Percentiles rank a stretch among this genome's conserved stretches.
phyloP scores from a whole-genome alignment of 176 grass and related monocot genomes.

The Triticum monococcum region DNA sequence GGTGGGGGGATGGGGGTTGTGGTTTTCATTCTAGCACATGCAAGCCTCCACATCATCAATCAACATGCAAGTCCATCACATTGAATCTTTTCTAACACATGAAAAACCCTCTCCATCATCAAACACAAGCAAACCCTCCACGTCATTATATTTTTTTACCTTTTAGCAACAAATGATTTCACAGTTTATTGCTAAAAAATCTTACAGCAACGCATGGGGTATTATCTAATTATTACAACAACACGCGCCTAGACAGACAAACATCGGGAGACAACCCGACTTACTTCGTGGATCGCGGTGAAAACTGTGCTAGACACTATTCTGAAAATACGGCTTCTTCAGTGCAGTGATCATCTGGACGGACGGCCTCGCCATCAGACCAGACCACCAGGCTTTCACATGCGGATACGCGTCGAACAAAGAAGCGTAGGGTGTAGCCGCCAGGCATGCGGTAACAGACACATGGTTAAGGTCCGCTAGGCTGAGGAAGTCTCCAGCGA shows the following conservation, averaged over 20 bases:
- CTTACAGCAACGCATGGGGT: no score
- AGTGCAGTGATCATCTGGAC: conserved; percentile 42
- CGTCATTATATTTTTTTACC: no score
- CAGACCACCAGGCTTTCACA: conserved; percentile 70
- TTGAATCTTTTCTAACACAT: no score
- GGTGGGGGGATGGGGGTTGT: no score
- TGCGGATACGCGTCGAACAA: conserved; percentile 45
- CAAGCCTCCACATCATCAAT: no score
- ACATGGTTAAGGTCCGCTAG: conserved; percentile 59
- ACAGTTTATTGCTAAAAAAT: no score
- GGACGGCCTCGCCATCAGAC: conserved; percentile 42
- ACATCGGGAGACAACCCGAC: background rate
- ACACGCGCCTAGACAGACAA: conserved; percentile 12
- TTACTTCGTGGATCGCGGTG: conserved; percentile 12
- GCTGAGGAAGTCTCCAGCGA: conserved; percentile 72
- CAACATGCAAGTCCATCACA: no score
- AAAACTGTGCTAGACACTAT: background rate
- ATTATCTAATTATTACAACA: background rate
- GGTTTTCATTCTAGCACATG: no score
- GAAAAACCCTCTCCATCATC: no score
- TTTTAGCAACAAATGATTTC: no score
- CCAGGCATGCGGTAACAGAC: conserved; percentile 36
- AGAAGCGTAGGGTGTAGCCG: conserved; percentile 33
- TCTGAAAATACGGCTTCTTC: conserved; percentile 40
- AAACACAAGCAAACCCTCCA: no score